phyloP scores from a whole-genome alignment of 2,329 filamentous ascomycete species.

The Aureobasidium sp. region DNA sequence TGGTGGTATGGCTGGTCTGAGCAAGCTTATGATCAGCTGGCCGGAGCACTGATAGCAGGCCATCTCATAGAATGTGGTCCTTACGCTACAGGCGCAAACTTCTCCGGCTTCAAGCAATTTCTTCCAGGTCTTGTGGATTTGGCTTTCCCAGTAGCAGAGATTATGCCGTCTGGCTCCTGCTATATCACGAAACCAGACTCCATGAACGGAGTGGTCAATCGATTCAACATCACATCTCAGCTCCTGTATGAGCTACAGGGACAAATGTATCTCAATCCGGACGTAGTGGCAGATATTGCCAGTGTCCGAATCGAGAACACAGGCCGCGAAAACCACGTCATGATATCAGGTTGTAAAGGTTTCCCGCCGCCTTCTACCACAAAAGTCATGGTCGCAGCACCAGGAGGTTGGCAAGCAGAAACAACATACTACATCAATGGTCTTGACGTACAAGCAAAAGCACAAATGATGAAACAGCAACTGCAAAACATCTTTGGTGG shows the following conservation, averaged over 20 bases:
- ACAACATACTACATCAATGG: constrained; percentile 39
- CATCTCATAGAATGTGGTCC: constrained; percentile 40
- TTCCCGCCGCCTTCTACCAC: constrained; percentile 44
- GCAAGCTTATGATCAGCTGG: constrained; percentile 34
- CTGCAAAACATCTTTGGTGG: constrained; percentile 34
- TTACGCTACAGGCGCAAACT: constrained; percentile 40
- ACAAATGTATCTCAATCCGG: constrained; percentile 51
- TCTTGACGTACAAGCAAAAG: constrained; percentile 41
- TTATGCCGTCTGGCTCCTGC: constrained; percentile 30
- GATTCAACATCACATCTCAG: constrained; percentile 48
- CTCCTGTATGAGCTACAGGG: constrained; percentile 51
- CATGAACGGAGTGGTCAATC: constrained; percentile 33
- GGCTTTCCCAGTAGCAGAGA: constrained; percentile 33
- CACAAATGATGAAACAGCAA: constrained; percentile 40
- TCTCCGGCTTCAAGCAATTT: constrained; percentile 38
- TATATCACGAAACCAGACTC: constrained; percentile 32
- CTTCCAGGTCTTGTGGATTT: constrained; percentile 29
- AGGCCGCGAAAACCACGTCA: constrained; percentile 41
- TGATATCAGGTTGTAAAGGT: constrained; percentile 39
- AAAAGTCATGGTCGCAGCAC: constrained; percentile 43
- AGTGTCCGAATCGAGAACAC: constrained; percentile 48
- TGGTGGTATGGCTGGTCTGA: constrained; percentile 42
- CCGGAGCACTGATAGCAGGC: constrained; percentile 37
- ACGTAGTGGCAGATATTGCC: constrained; percentile 48
- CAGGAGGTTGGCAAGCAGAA: constrained; percentile 43